Percentiles rank a stretch among this genome's conserved stretches.
Conservation (phyloP, 495 filamentous ascomycete species). For the Annulohypoxylon bovei region DNA sequence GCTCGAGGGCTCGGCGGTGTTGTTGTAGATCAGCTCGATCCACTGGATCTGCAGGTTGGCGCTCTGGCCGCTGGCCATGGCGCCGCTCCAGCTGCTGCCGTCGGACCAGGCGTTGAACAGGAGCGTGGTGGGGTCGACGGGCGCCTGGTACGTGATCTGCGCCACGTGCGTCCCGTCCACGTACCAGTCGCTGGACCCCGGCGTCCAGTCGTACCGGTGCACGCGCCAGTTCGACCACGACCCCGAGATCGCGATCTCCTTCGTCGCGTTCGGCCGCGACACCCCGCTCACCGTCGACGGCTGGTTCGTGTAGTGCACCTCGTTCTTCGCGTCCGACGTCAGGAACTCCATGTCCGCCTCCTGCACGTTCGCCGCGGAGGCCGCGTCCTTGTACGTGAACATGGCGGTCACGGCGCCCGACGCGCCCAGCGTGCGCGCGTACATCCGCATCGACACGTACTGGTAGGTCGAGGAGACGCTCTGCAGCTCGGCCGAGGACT, state of each 20-base stretch:
- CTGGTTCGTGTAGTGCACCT: conserved; percentile 79
- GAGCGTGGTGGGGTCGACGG: conserved; percentile 64
- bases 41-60: conserved; percentile 77
- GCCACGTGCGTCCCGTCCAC: conserved; percentile 66
- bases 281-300: conserved; percentile 60
- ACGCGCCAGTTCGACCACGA: conserved; percentile 73
- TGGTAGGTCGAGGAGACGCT: conserved; percentile 60
- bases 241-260: conserved; percentile 48
- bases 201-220: conserved; percentile 78
- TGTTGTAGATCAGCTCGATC: conserved; percentile 78
- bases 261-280: conserved; percentile 52
- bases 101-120: conserved; percentile 82
- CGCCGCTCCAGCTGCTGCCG: conserved; percentile 75
- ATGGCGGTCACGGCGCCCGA: conserved; percentile 72
- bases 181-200: conserved; percentile 69
- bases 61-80: conserved; percentile 66
- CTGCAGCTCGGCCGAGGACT: conserved; percentile 69
- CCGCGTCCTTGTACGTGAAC: conserved; percentile 67
- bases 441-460: conserved; percentile 70
- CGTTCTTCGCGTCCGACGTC: conserved; percentile 62
- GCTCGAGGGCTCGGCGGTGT: conserved; percentile 41
- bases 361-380: conserved; percentile 58
- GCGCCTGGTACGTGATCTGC: conserved; percentile 68
- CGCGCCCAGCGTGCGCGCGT: conserved; percentile 60
- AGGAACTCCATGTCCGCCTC: conserved; percentile 83